Percentiles rank a stretch among this genome's conserved stretches.
Conservation (phyloP, 257 asterid genomes). For the Scutellaria minor region DNA sequence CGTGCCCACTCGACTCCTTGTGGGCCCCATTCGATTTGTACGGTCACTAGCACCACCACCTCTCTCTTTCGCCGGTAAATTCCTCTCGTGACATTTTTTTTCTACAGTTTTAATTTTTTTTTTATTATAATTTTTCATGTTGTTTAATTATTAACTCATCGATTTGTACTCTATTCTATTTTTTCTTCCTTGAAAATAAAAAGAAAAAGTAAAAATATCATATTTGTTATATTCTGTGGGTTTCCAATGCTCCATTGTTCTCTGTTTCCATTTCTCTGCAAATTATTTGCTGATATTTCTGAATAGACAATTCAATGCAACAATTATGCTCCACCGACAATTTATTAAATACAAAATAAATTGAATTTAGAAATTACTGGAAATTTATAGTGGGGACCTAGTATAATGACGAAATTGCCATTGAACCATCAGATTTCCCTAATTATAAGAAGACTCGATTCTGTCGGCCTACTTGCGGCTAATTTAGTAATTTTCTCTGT, state of each 20-base stretch:
- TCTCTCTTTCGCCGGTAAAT: conserved; percentile 58
- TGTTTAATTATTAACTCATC: conserved; percentile 46
- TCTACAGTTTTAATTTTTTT: conserved; percentile 22
- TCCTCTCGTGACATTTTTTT: conserved; percentile 41
- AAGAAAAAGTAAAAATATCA: conserved; percentile 20
- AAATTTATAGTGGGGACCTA: neutral
- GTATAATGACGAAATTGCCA: conserved; percentile 32
- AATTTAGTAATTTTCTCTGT: conserved; percentile 30
- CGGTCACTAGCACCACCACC: conserved; percentile 43
- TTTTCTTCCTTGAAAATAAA: conserved; percentile 43
- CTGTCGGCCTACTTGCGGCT: conserved; percentile 41
- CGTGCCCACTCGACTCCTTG: conserved; percentile 76
- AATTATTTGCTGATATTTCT: neutral
- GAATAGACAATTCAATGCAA: neutral
- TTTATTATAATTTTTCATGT: conserved; percentile 31
- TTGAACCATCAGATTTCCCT: conserved; percentile 22
- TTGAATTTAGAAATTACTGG: conserved; percentile 15
- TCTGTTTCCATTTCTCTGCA: neutral
- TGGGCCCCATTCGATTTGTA: conserved; percentile 90
- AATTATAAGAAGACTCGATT: conserved; percentile 14
- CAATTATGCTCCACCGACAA: conserved; percentile 13
- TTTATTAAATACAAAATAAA: neutral
- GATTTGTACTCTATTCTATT: conserved; percentile 49
- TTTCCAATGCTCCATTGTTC: neutral
- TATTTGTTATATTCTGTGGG: conserved; percentile 21